A percentile compares a stretch with the other conserved stretches of the same genome.
Conservation (phyloP, 495 filamentous ascomycete genomes). For the Penicillium simplicissimum region DNA sequence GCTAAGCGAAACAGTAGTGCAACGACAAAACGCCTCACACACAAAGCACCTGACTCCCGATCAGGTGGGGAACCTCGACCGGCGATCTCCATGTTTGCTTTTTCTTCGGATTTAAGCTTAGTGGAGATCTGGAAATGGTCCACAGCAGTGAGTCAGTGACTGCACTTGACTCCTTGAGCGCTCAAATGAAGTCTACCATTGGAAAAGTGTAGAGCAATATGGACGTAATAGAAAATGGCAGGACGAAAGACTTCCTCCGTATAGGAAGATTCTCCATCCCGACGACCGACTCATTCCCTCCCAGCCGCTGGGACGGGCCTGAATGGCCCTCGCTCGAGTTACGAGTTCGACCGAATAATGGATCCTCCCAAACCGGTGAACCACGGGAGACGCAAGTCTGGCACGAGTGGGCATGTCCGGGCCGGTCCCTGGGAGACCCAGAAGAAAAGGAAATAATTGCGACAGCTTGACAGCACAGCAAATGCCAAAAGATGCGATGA, state of each 20-base stretch:
- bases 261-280: too few species aligned
- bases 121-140: conserved; percentile 16
- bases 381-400: conserved; percentile 12
- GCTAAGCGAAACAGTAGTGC: background rate
- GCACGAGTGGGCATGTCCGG: conserved; percentile 2
- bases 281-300: background rate
- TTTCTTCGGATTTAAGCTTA: conserved; percentile 21
- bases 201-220: too few species aligned
- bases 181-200: too few species aligned
- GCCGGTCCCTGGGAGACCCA: conserved; percentile 5
- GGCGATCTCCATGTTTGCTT: conserved; percentile 24
- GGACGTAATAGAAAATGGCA: too few species aligned
- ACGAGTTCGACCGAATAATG: too few species aligned
- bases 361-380: conserved; percentile 1
- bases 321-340: too few species aligned
- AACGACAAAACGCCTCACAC: background rate
- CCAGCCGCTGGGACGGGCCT: background rate
- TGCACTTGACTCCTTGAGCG: too few species aligned
- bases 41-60: background rate
- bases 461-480: too few species aligned
- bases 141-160: background rate
- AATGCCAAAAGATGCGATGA: background rate
- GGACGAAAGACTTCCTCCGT: too few species aligned
- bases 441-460: too few species aligned
- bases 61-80: conserved; percentile 18